Evolutionary conservation across 2,329 filamentous ascomycete genomes (phyloP), one percentile per base, ranked within the genome.

Genomic region (Lachnum nothofagi): DNA sequence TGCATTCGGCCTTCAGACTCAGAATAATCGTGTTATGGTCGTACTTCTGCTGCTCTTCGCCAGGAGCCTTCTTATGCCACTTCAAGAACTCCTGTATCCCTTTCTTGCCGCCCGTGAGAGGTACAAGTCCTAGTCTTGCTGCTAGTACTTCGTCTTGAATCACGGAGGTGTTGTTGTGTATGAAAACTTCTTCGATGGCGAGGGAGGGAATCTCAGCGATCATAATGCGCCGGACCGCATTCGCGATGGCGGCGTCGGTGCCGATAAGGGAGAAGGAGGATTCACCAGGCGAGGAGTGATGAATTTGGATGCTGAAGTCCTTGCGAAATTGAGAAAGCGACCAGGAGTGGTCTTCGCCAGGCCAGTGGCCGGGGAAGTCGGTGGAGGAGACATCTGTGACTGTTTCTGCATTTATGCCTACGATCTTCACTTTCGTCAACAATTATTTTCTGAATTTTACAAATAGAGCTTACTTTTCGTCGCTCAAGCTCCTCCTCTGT

Each of bases 121-220:
- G 93, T 46, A 98, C 86, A 39, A 98, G 80, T 51, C 93, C 93
- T 25, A 98, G 76, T 38, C 93, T 80, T 67, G 93, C 88, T 14
- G 91, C 85, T 44, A 98, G 83, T 4, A 98, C 91, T 73, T 98
- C 93, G 66, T 98, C 93, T 68, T 97, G 91, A 63, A 98, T 93
- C 29, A 98, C 90, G 4, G 89, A 95, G 43, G 91, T 97, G 75
- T 98, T 98, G 75, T 96, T 94, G 67, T 88, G 80, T 56, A 97
- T 83, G 72, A 86, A 98, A 66, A 95, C 88, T 55, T 83, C 85
- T 75, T 98, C 93, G 63, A 98, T 91, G 59, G 94, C 93, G 39
- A 98, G 79, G 2, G 90, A 93, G 16, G 91, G 90, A 45, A 98
- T 87, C 73, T 98, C 94, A 59, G 91, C 80, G 68, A 98, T 86